phyloP scores from a whole-genome alignment of 768 basidiomycete genomes.

The Leccinellum luteum region DNA sequence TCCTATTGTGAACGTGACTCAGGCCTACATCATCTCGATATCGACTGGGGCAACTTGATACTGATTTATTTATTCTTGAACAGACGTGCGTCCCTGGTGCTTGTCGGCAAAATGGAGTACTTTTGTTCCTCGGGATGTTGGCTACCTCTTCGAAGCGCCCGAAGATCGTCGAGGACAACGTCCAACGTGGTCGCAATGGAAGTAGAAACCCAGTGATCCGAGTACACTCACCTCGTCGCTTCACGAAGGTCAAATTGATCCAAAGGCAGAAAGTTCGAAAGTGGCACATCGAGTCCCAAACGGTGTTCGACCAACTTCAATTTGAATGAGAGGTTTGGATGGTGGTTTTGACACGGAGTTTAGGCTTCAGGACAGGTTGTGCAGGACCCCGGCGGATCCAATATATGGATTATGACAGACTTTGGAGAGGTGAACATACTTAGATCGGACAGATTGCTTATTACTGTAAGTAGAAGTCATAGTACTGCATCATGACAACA shows the following conservation, averaged over 20 bases:
- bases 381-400: too few species aligned
- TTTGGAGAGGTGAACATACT: too few species aligned
- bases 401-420: too few species aligned
- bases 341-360: too few species aligned
- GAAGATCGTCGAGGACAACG: neutral
- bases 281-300: neutral
- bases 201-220: neutral
- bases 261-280: neutral
- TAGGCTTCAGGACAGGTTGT: too few species aligned
- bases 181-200: neutral
- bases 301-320: too few species aligned
- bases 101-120: neutral
- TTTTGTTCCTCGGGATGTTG: neutral
- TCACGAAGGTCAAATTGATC: too few species aligned
- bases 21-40: neutral
- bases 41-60: neutral
- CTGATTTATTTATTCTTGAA: neutral
- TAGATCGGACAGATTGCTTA: too few species aligned
- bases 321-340: too few species aligned
- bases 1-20: neutral
- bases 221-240: too few species aligned
- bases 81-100: neutral
- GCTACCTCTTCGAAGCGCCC: slow-evolving; percentile 2
- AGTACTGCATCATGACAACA: too few species aligned
- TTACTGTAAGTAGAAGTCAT: too few species aligned